phyloP scores from a whole-genome alignment of 1,284 basidiomycete species.

The Inonotus obliquus region DNA sequence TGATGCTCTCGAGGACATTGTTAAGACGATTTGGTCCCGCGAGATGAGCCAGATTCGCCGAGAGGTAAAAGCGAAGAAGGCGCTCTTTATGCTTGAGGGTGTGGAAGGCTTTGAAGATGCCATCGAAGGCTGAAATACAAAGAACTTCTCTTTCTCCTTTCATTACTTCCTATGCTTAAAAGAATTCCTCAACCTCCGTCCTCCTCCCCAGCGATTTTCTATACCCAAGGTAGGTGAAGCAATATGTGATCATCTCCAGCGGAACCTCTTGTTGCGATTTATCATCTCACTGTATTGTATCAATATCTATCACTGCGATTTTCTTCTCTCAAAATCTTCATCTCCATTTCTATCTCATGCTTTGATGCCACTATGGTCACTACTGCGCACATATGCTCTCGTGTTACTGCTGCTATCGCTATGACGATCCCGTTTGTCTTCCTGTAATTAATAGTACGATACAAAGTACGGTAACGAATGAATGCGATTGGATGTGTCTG shows the following conservation, averaged over 20 bases:
- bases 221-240: background rate
- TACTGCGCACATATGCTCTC: background rate
- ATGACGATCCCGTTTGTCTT: background rate
- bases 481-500: background rate
- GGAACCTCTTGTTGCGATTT: background rate
- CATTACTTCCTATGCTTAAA: background rate
- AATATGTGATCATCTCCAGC: background rate
- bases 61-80: slow-evolving; percentile 42
- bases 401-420: background rate
- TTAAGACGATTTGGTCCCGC: slow-evolving; percentile 60
- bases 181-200: background rate
- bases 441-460: background rate
- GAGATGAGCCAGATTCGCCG: slow-evolving; percentile 52
- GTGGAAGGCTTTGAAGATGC: slow-evolving; percentile 48
- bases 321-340: background rate
- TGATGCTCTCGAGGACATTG: slow-evolving; percentile 61
- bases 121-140: slow-evolving; percentile 39
- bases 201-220: background rate
- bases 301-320: slow-evolving; percentile 5
- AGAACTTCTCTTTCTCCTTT: background rate
- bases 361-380: background rate
- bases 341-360: background rate
- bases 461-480: background rate
- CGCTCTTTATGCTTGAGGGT: slow-evolving; percentile 23
- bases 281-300: background rate